These are phyloP conservation scores for Aschersonia sp. DNA, from an alignment of 2,329 filamentous ascomycete genomes.

Conservation along the genomic window DNA sequence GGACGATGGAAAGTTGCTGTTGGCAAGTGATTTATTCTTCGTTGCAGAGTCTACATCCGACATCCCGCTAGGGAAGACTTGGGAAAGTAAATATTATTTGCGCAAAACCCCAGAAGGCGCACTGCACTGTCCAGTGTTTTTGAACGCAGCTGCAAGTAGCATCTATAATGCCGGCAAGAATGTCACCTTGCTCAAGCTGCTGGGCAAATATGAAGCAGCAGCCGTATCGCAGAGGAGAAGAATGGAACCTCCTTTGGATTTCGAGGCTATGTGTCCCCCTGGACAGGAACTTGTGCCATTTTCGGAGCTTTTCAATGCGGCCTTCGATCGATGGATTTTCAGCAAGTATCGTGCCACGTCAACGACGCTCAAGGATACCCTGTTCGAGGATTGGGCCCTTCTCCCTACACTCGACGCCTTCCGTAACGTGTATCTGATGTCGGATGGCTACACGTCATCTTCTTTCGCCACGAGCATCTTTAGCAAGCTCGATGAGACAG, in stretches of 20 bases:
- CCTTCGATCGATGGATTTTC: constrained; percentile 64
- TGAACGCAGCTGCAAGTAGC: constrained; percentile 51
- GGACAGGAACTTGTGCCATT: constrained; percentile 47
- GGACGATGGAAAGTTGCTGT: constrained; percentile 56
- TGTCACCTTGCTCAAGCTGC: constrained; percentile 64
- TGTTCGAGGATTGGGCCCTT: constrained; percentile 58
- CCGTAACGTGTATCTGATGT: constrained; percentile 61
- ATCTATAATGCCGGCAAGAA: constrained; percentile 86
- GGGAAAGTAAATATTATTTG: constrained; percentile 62
- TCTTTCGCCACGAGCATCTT: constrained; percentile 58
- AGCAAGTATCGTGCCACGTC: constrained; percentile 60
- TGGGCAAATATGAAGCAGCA: constrained; percentile 37
- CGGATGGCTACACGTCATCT: constrained; percentile 54
- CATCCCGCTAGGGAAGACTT: constrained; percentile 50
- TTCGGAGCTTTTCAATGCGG: constrained; percentile 54
- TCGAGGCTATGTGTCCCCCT: constrained; percentile 37
- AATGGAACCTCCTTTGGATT: constrained; percentile 36
- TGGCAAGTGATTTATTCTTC: constrained; percentile 60
- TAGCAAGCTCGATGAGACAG: constrained; percentile 51
- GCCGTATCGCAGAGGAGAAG: constrained; percentile 13
- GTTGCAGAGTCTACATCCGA: constrained; percentile 44
- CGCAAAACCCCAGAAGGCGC: constrained; percentile 42
- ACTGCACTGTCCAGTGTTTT: constrained; percentile 59
- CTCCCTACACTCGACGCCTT: constrained; percentile 50
- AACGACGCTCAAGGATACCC: constrained; percentile 44